A percentile compares a stretch with the other conserved stretches of the same genome.
Conservation (phyloP, 768 basidiomycete species). For the Cystoderma amianthinum region DNA sequence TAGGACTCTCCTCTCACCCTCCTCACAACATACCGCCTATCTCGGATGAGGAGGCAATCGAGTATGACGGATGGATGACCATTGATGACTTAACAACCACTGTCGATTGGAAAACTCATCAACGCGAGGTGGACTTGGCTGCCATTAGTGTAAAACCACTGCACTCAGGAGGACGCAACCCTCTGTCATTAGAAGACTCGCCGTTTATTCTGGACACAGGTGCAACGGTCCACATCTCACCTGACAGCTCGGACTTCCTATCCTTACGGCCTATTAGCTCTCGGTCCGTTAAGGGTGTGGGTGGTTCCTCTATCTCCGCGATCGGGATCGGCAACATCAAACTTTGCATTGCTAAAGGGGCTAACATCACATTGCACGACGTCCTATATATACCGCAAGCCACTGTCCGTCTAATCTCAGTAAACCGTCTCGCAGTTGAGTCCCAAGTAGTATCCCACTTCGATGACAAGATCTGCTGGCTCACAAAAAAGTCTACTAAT, state of each 20-base stretch:
- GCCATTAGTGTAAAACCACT: not conserved
- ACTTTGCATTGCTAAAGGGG: not conserved
- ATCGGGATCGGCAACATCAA: not conserved
- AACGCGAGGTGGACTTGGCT: not conserved
- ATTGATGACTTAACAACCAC: not conserved
- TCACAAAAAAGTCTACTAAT: not conserved
- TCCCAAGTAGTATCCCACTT: not conserved
- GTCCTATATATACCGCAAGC: not conserved
- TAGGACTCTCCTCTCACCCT: not conserved
- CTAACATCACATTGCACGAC: not conserved
- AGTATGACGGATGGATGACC: not conserved
- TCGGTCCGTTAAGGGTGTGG: not conserved
- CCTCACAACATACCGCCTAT: not conserved
- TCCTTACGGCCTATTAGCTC: not conserved
- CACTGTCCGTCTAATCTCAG: not conserved
- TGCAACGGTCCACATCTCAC: not conserved
- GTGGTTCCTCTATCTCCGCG: not conserved
- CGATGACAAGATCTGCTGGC: not conserved
- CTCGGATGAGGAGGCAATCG: not conserved
- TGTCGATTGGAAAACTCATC: not conserved
- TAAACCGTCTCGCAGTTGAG: not conserved
- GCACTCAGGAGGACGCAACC: not conserved
- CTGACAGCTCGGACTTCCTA: not conserved
- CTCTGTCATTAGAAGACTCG: not conserved
- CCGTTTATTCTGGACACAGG: not conserved